Evolutionary conservation across 2,329 filamentous ascomycete species (phyloP).

Genomic region (Ophioceras dolichostomum): DNA sequence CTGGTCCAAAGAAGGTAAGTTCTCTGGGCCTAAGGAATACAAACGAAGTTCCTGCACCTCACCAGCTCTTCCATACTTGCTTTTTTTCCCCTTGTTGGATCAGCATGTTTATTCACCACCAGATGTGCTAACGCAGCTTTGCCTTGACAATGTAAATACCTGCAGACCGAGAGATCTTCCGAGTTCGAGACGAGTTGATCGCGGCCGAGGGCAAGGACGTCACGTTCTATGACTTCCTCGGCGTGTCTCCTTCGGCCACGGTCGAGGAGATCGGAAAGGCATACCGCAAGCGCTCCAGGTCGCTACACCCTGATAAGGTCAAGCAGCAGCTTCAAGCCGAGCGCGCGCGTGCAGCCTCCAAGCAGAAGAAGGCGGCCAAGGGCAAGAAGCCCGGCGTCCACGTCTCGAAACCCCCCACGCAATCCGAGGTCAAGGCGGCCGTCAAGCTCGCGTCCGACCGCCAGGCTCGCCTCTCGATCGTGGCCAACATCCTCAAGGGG

Average conservation of each 20-base stretch:
- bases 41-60: slow-evolving; percentile 1
- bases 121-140: slow-evolving; percentile 4
- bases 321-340: slow-evolving; percentile 69
- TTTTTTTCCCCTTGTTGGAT: too few species aligned
- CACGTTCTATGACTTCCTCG: slow-evolving; percentile 93
- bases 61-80: too few species aligned
- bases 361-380: slow-evolving; percentile 36
- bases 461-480: slow-evolving; percentile 73
- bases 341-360: slow-evolving; percentile 41
- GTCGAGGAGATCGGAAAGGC: slow-evolving; percentile 88
- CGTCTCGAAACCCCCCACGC: slow-evolving; percentile 57
- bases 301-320: slow-evolving; percentile 91
- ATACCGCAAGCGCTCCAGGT: slow-evolving; percentile 76
- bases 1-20: slow-evolving; percentile 76
- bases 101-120: too few species aligned
- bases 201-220: slow-evolving; percentile 62
- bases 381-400: slow-evolving; percentile 47
- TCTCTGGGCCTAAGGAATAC: background rate
- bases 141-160: slow-evolving; percentile 1
- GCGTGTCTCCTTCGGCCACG: slow-evolving; percentile 57
- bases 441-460: slow-evolving; percentile 72
- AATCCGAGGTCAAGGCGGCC: slow-evolving; percentile 64
- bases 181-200: slow-evolving; percentile 76
- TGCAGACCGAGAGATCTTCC: slow-evolving; percentile 96
- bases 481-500: slow-evolving; percentile 76